Base-by-base conservation (phyloP, 495 filamentous ascomycete genomes). In the Chaetomium cochliodes region DNA sequence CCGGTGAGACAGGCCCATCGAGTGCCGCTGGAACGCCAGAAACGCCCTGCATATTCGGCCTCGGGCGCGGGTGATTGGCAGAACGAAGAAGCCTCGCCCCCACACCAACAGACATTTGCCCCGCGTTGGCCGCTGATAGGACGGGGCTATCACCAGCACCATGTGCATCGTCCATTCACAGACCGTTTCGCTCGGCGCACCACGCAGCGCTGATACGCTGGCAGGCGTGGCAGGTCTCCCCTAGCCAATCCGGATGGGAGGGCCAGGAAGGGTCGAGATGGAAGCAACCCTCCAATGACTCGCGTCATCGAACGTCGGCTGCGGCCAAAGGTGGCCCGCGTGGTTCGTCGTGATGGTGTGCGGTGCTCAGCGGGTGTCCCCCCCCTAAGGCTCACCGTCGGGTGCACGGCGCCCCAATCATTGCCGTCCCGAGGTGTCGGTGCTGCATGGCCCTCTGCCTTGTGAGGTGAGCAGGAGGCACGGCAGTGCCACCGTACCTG, bases 401-500 rank as follows among this genome's bases (percentile, higher is more conserved):
- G 52, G 25, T 20, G 20, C 42, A 39, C 46, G 46, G 46, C 46
- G n/a, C 44, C 42, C 58, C 58, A 61, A 61, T 61, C 49, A 52
- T 9, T 25, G 25, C 30, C 11, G 47, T 51, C 59, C 59, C 59
- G 30, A 20, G 30, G 13, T n/a, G 49, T 52, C 47, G 30, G 59
- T 25, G 59, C 20, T 41, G 59, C 59, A 61, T 52, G 55, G 33
- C 46, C 11, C 15, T 30, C 42, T 33, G 57, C 42, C 58, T 39
- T 51, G 46, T 50, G 58, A 61, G 59, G 49, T 26, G 44, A 58
- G 44, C 47, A 53, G 49, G 39, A 55, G 51, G 49, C 49, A 49
- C 20, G 50, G 57, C 42, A 51, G 64, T 41, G 46, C 22, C 58
- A 57, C 63, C 44, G 67, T 69, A 69, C 67, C 67, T 69, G 67